Evolutionary conservation across 345 rosid genomes (phyloP), one percentile per base, ranked within the genome.

Genomic region (Anastatica hierochuntica): DNA sequence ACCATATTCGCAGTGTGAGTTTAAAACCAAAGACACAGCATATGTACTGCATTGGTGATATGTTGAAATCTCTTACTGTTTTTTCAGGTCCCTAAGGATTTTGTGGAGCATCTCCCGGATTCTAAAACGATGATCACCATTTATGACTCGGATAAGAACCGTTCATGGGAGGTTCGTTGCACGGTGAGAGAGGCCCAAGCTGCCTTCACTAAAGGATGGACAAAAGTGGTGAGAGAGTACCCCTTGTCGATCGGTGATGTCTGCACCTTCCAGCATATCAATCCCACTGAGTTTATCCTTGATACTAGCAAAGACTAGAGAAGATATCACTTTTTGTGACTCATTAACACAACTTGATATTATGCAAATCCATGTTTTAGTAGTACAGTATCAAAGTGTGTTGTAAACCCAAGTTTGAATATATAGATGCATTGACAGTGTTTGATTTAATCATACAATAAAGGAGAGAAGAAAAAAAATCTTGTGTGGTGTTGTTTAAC

Each of bases 1-100:
- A 56, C 53, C 56, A 52, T n/a, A 31, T 53, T 53, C 33, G 8
- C 60, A 51, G 71, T 67, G 60, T 51, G 55, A 38, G 12, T 5
- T n/a, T n/a, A n/a, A n/a, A 14, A 5, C 13, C 7, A 29, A 6
- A 29, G 10, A 29, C 33, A 4, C 8, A 8, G 2, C 33, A 6
- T n/a, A 29, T 4, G 33, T 29, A 29, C 6, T 24, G n/a, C 2
- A 29, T 29, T 29, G 33, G 33, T 29, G 10, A 29, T 29, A 6
- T 8, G 7, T 29, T 6, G 8, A 6, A 4, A 29, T 29, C 7
- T 4, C 1, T 38, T 14, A 29, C 0, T 26, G n/a, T 15, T 0
- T 11, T 26, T 7, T 27, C 54, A 66, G 71, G 33, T 66, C 1
- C 70, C 70, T 14, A 66, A 24, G 46, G 1, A 12, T 1, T 66